These are phyloP conservation scores for Xylaria grammica DNA, from an alignment of 495 filamentous ascomycete species.

Conservation along the genomic window DNA sequence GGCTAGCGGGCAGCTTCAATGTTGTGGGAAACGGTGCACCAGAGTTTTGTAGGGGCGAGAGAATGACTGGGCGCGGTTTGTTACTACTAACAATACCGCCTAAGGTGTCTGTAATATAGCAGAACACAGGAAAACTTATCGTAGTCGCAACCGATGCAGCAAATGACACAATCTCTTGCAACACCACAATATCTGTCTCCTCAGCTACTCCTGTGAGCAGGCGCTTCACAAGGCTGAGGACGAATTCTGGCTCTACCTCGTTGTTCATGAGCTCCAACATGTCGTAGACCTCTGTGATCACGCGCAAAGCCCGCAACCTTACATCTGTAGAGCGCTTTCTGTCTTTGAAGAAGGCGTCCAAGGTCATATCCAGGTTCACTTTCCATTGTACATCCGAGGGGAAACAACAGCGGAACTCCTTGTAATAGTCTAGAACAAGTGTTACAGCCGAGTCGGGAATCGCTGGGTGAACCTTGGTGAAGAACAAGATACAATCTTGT, in stretches of 20 bases:
- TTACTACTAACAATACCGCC: slow-evolving; percentile 47
- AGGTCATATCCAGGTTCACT: slow-evolving; percentile 62
- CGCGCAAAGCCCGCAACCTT: slow-evolving; percentile 69
- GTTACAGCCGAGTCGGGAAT: slow-evolving; percentile 64
- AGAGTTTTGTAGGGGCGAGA: slow-evolving; percentile 34
- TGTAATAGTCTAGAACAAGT: slow-evolving; percentile 63
- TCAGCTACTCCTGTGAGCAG: slow-evolving; percentile 56
- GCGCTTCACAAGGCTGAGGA: slow-evolving; percentile 48
- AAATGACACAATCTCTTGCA: slow-evolving; percentile 58
- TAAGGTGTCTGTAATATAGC: slow-evolving; percentile 56
- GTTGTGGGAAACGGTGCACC: slow-evolving; percentile 35
- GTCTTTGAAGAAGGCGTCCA: slow-evolving; percentile 70
- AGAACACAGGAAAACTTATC: slow-evolving; percentile 55
- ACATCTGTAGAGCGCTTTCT: slow-evolving; percentile 66
- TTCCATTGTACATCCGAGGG: slow-evolving; percentile 74
- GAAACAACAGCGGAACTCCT: slow-evolving; percentile 67
- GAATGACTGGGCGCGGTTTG: slow-evolving; percentile 29
- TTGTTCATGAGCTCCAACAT: slow-evolving; percentile 60
- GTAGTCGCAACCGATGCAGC: slow-evolving; percentile 54
- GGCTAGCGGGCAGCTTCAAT: slow-evolving; percentile 30
- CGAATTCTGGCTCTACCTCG: slow-evolving; percentile 52
- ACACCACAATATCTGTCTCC: slow-evolving; percentile 58
- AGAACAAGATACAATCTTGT: slow-evolving; percentile 71
- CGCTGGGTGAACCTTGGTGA: slow-evolving; percentile 61
- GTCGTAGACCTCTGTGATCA: slow-evolving; percentile 70